Conservation (phyloP, 805 yeast genomes). For the Pichia scutulata region DNA sequence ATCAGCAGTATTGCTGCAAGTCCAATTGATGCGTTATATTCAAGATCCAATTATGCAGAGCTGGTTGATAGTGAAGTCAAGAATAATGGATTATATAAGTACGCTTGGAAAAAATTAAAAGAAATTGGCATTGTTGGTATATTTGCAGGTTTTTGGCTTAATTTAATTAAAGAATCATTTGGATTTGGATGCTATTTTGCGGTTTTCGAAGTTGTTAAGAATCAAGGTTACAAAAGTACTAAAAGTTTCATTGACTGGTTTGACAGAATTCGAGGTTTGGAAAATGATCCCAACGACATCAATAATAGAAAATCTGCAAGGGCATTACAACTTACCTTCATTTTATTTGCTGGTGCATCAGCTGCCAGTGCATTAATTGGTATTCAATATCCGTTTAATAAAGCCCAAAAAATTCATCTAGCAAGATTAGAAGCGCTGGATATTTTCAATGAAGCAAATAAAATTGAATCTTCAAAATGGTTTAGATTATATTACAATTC, state of each 20-base stretch:
- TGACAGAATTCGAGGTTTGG: slow-evolving; percentile 9
- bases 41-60: slow-evolving; percentile 73
- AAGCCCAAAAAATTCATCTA: slow-evolving; percentile 72
- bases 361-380: slow-evolving; percentile 74
- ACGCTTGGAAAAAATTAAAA: slow-evolving; percentile 57
- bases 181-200: slow-evolving; percentile 83
- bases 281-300: slow-evolving; percentile 15
- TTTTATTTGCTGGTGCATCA: slow-evolving; percentile 77
- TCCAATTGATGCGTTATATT: slow-evolving; percentile 85
- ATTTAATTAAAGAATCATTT: slow-evolving; percentile 67
- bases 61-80: slow-evolving; percentile 46
- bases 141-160: slow-evolving; percentile 81
- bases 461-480: slow-evolving; percentile 20
- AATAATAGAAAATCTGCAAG: slow-evolving; percentile 26
- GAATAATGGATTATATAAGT: slow-evolving; percentile 62
- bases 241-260: slow-evolving; percentile 35
- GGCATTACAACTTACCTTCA: slow-evolving; percentile 57
- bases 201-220: slow-evolving; percentile 72
- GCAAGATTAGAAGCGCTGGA: slow-evolving; percentile 77
- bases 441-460: slow-evolving; percentile 38
- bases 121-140: slow-evolving; percentile 79
- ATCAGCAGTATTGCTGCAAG: slow-evolving; percentile 88
- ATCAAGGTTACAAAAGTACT: slow-evolving; percentile 48
- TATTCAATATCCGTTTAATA: slow-evolving; percentile 76
- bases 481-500: slow-evolving; percentile 60